These are phyloP conservation scores for Omphalotus guepiniiformis DNA, from an alignment of 768 basidiomycete genomes.

Conservation along the genomic window DNA sequence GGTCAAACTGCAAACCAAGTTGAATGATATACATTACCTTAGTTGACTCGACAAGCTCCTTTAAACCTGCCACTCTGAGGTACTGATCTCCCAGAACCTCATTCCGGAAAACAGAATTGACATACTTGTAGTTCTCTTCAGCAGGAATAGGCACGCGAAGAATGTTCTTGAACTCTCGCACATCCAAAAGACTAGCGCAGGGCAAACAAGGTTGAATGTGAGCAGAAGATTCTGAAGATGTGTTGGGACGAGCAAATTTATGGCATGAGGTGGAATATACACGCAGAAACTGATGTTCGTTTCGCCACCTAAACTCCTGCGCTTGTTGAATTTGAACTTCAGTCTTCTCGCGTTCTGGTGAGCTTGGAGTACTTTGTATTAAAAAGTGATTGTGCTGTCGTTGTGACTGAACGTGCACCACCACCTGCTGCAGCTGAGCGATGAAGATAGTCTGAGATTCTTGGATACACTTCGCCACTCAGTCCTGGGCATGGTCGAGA, in stretches of 20 bases:
- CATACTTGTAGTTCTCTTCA: conserved; percentile 14
- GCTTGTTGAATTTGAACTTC: conserved; percentile 11
- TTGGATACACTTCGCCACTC: not conserved
- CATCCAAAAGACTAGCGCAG: conserved; percentile 8
- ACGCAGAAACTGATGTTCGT: conserved; percentile 15
- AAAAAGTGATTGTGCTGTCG: conserved; percentile 12
- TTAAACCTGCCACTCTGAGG: conserved; percentile 10
- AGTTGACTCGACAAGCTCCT: conserved; percentile 12
- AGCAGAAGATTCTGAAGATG: no score
- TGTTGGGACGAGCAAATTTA: conserved; percentile 2
- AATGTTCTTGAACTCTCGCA: conserved; percentile 12
- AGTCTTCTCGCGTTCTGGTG: conserved; percentile 2
- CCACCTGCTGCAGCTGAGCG: conserved; percentile 14
- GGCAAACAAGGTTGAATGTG: conserved; percentile 9
- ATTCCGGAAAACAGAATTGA: conserved; percentile 11
- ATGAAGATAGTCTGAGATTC: conserved; percentile 10
- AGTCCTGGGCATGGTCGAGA: conserved; percentile 14
- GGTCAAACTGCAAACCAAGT: not conserved
- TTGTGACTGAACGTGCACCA: conserved; percentile 10
- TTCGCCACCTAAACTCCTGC: conserved; percentile 22
- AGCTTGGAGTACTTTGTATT: conserved; percentile 3
- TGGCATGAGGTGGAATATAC: conserved; percentile 18
- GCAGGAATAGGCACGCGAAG: conserved; percentile 2
- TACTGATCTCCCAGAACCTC: conserved; percentile 11
- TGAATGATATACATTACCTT: not conserved